Percentiles rank a stretch among this genome's conserved stretches.
Evolutionary conservation across 73 alveolate species (phyloP).

Genomic region (Paramecium biaurelia): DNA sequence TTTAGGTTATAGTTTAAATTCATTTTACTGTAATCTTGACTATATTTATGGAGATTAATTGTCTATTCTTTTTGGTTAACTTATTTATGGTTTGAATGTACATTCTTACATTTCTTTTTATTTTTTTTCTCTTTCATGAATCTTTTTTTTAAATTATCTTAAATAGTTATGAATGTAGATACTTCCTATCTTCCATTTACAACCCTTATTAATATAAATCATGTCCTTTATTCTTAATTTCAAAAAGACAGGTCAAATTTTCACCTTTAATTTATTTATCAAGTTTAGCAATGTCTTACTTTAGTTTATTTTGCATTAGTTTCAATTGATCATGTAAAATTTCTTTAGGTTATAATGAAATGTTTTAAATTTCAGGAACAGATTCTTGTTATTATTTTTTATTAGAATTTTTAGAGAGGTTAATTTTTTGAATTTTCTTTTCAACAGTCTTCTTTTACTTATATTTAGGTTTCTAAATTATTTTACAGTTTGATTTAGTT

Average conservation of each 20-base stretch:
- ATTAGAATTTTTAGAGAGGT: not conserved
- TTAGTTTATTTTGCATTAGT: not conserved
- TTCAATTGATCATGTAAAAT: not conserved
- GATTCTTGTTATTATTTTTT: not conserved
- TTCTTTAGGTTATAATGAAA: not conserved
- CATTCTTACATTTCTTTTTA: not conserved
- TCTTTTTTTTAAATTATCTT: not conserved
- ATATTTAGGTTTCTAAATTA: not conserved
- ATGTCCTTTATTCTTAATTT: constrained; percentile 1
- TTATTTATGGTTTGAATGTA: not conserved
- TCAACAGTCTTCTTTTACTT: not conserved
- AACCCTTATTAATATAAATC: not conserved
- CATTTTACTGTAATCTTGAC: not conserved
- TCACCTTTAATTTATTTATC: not conserved
- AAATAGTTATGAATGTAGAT: not conserved
- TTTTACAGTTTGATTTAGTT: not conserved
- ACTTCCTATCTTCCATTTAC: not conserved
- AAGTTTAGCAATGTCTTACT: not conserved
- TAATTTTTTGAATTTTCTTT: not conserved
- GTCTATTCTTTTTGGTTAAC: not conserved
- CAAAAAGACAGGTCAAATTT: not conserved
- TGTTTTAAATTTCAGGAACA: not conserved
- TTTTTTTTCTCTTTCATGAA: not conserved
- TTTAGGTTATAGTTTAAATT: not conserved
- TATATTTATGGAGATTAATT: not conserved